These are phyloP conservation scores for Hypocreales sp. DNA, from an alignment of 2,329 filamentous ascomycete genomes.

Conservation along the genomic window DNA sequence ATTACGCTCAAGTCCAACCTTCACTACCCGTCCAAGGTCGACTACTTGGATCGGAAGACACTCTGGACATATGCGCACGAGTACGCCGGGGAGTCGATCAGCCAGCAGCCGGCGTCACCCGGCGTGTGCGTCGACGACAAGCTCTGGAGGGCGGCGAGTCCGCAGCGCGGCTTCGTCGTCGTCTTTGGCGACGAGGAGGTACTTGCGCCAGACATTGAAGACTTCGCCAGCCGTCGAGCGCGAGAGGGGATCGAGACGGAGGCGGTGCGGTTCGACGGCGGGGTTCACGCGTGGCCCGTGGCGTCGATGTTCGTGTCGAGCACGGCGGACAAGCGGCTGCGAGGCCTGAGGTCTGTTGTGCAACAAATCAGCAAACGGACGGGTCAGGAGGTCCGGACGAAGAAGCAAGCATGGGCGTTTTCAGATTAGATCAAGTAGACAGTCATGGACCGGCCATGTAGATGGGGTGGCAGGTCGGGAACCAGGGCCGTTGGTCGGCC, in stretches of 20 bases:
- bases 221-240: conserved; percentile 39
- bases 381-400: conserved; percentile 6
- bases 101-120: conserved; percentile 37
- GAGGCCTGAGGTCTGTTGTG: conserved; percentile 30
- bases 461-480: conserved; percentile 14
- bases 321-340: conserved; percentile 30
- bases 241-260: conserved; percentile 37
- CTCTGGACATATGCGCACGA: conserved; percentile 56
- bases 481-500: conserved; percentile 27
- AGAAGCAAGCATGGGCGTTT: conserved; percentile 6
- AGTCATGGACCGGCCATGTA: conserved; percentile 15
- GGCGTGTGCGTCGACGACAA: conserved; percentile 49
- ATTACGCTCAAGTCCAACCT: conserved; percentile 52
- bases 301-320: conserved; percentile 42
- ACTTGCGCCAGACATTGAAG: conserved; percentile 53
- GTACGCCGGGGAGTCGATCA: conserved; percentile 36
- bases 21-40: conserved; percentile 54
- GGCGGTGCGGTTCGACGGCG: conserved; percentile 44
- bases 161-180: conserved; percentile 51
- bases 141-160: conserved; percentile 53
- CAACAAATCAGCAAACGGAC: conserved; percentile 20
- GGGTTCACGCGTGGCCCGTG: conserved; percentile 74
- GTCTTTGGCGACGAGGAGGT: conserved; percentile 66
- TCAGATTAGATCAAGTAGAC: conserved; percentile 55
- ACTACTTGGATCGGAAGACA: conserved; percentile 55